Base-by-base conservation (phyloP, 768 basidiomycete species). In the Termitomyces heimii region DNA sequence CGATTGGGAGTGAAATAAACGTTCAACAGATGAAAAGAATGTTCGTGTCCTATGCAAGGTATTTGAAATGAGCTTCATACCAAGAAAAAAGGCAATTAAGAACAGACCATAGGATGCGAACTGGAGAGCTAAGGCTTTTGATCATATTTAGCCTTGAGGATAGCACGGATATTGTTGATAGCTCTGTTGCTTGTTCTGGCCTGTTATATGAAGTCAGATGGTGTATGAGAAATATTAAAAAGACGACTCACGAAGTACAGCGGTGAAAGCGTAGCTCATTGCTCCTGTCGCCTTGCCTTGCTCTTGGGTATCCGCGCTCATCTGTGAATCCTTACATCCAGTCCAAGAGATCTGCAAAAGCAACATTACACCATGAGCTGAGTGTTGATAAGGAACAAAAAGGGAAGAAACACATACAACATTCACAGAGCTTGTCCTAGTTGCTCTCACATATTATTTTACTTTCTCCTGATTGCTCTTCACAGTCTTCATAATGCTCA, bases 361-460 rank as follows among this genome's bases (percentile, higher is more conserved):
- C 34, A 7, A 14, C 48, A 31, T 14, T 22, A 18, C 57, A 57
- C 12, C 34, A 37, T 52, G 14, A 52, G 34, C 9, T 40, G 4
- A 47, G 22, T 2, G 26, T 22, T 4, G 24, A 14, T 29, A 43
- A 10, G 20, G 20, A 53, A 34, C 5, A 14, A 50, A 4, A 18
- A 42, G 1, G 24, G 26, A 31, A 31, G n/a, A 58, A 45, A 20
- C 18, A 78, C 88, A 59, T 66, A 93, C 92, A 14, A 87, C 91
- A 68, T 98, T 96, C 20, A 94, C 94, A 8, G 85, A 78, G 62
- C 89, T 88, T 1, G 90, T 84, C 70, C 82, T 86, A 4, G 87
- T 87, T 10, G 75, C 78, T 59, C 74, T 84, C 0, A 86, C 68
- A 56, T 77, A 72, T 58, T 85, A 74, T 6, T 82, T 81, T 0